These are phyloP conservation scores for Dalbergia cultrata DNA, from an alignment of 306 rosid genomes.

Conservation along the genomic window DNA sequence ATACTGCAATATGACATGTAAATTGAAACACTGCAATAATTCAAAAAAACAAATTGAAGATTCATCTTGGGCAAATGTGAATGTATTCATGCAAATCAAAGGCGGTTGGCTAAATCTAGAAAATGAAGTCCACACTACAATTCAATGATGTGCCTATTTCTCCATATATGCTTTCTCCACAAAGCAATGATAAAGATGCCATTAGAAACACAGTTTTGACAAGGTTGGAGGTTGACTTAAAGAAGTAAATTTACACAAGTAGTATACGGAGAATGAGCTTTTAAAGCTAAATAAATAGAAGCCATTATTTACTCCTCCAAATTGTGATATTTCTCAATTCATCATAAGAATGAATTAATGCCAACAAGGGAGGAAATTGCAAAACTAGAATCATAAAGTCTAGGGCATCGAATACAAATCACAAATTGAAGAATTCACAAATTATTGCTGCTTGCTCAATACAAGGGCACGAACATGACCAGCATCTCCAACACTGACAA, in stretches of 20 bases:
- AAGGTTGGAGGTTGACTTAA: not conserved
- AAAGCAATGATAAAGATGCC: conserved; percentile 14
- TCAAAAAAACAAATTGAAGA: not conserved
- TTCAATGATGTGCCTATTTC: conserved; percentile 6
- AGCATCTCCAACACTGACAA: not conserved
- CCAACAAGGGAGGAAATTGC: conserved; percentile 1
- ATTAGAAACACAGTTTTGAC: not conserved
- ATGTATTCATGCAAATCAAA: not conserved
- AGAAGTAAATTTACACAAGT: not conserved
- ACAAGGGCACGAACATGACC: conserved; percentile 11
- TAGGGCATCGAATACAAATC: conserved; percentile 6
- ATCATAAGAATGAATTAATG: not conserved
- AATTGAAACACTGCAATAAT: not conserved
- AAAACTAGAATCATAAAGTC: not conserved
- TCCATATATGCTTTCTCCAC: not conserved
- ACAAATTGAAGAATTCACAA: conserved; percentile 2
- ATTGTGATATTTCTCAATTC: not conserved
- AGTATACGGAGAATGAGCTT: conserved; percentile 9
- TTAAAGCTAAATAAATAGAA: not conserved
- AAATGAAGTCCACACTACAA: conserved; percentile 9
- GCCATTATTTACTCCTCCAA: not conserved
- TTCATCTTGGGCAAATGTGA: not conserved
- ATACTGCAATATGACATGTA: not conserved
- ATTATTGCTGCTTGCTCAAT: conserved; percentile 1
- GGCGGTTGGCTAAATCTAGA: conserved; percentile 2